Evolutionary conservation across 148 eudicot species (phyloP), one percentile per base, ranked within the genome.

Genomic region (Rhododendron ovatum): DNA sequence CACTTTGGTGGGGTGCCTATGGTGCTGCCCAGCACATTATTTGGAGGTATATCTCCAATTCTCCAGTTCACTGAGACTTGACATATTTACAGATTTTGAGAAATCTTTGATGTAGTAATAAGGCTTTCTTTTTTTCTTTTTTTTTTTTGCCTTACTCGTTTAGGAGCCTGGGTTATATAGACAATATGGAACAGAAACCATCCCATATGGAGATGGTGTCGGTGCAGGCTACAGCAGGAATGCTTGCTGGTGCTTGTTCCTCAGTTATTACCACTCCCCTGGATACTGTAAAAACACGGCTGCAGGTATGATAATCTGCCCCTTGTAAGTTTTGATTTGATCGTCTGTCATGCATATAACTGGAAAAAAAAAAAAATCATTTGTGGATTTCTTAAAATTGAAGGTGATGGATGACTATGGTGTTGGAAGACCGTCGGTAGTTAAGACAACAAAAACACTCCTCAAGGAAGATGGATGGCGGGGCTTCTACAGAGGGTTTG

Each of bases 1-100:
- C 98, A 20, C 92, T 95, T 88, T 95, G 98, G 98, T 95, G 98
- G 98, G 98, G 93, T 57, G 87, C 94, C 51, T 95, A 95, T 85
- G 98, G 94, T 84, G 83, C 94, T 71, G 93, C 94, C 81, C 98
- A 95, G 71, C 95, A 92, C 79, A 82, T 92, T 37, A 88, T 95
- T 45, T 95, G 98, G 98, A 93, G 96, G 98, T 94, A 89, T 28
- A 59, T 43, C 37, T 86, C 22, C 50, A 13, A 65, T 8, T n/a
- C 30, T 65, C 30, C 30, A 10, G 14, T 10, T 82, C 65, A 10
- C 53, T 17, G 48, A 12, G 48, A n/a, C 50, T 10, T 53, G 51
- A 80, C 33, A 45, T 74, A 3, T 18, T 37, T 33, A 39, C 22
- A 82, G 13, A 39, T 39, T 22, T 39, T 59, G 50, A 35, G 41